Evolutionary conservation across 1,284 basidiomycete genomes (phyloP).

Genomic region (Malassezia psittaci): DNA sequence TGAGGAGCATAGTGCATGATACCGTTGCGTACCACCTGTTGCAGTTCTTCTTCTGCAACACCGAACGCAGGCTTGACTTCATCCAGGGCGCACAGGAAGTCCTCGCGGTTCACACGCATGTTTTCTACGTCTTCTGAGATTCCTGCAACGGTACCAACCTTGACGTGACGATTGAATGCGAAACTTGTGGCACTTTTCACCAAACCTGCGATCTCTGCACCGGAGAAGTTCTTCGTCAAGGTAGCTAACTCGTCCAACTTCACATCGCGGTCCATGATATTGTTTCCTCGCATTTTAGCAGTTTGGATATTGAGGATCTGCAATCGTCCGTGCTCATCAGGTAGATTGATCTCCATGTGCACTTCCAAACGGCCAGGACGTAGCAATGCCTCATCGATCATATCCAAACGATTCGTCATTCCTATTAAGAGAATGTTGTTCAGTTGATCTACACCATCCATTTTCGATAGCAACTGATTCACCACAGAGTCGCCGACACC

Average conservation of each 20-base stretch:
- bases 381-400: constrained; percentile 96
- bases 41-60: constrained; percentile 91
- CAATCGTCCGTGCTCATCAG: constrained; percentile 80
- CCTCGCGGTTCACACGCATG: constrained; percentile 72
- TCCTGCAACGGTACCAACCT: constrained; percentile 90
- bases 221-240: constrained; percentile 91
- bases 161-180: constrained; percentile 93
- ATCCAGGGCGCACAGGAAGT: constrained; percentile 83
- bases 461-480: constrained; percentile 97
- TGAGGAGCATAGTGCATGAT: constrained; percentile 77
- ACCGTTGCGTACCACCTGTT: constrained; percentile 87
- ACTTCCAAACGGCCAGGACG: constrained; percentile 97
- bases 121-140: constrained; percentile 91
- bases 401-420: constrained; percentile 97
- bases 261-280: constrained; percentile 81
- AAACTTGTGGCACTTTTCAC: constrained; percentile 97
- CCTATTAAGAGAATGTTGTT: constrained; percentile 99
- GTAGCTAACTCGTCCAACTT: constrained; percentile 71
- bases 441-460: constrained; percentile 98
- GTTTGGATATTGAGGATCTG: constrained; percentile 97
- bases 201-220: constrained; percentile 88
- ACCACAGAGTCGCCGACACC: constrained; percentile 97
- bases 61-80: constrained; percentile 96
- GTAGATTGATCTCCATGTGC: constrained; percentile 98
- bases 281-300: constrained; percentile 79